Percentiles rank a stretch among this genome's conserved stretches.
These are phyloP conservation scores for Stagonosporopsis chrysanthemi DNA, from an alignment of 2,329 filamentous ascomycete genomes.

Conservation along the genomic window DNA sequence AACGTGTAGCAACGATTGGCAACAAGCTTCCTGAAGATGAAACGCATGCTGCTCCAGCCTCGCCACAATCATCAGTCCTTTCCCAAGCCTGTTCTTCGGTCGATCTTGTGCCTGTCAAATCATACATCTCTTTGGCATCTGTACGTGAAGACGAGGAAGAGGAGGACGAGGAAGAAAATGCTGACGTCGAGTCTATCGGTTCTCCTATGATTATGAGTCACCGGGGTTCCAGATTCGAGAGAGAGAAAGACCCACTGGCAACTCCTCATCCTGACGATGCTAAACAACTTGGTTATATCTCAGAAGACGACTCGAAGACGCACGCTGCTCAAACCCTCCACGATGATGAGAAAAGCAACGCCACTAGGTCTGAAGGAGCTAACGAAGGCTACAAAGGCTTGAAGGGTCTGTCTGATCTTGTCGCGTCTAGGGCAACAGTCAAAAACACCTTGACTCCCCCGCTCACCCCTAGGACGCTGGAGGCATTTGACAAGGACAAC, in stretches of 20 bases:
- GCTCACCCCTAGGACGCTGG: constrained; percentile 22
- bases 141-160: constrained; percentile 40
- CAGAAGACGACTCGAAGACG: constrained; percentile 4
- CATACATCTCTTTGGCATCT: constrained; percentile 38
- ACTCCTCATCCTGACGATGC: constrained; percentile 25
- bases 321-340: constrained; percentile 10
- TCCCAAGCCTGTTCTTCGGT: constrained; percentile 44
- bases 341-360: constrained; percentile 25
- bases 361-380: constrained; percentile 27
- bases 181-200: constrained; percentile 26
- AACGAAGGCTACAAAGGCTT: constrained; percentile 19
- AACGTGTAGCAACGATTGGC: constrained; percentile 39
- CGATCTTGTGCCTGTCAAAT: constrained; percentile 37
- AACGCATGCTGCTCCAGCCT: constrained; percentile 25
- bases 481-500: constrained; percentile 3
- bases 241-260: constrained; percentile 24
- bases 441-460: constrained; percentile 21
- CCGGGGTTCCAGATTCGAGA: constrained; percentile 8
- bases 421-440: constrained; percentile 22
- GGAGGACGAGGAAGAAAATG: constrained; percentile 29
- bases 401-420: constrained; percentile 21
- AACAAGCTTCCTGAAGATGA: constrained; percentile 38
- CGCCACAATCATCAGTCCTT: constrained; percentile 33
- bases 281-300: constrained; percentile 21
- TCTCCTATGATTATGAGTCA: constrained; percentile 31